Evolutionary conservation across 2,329 filamentous ascomycete genomes (phyloP).

Genomic region (Diaporthe aspalathi): DNA sequence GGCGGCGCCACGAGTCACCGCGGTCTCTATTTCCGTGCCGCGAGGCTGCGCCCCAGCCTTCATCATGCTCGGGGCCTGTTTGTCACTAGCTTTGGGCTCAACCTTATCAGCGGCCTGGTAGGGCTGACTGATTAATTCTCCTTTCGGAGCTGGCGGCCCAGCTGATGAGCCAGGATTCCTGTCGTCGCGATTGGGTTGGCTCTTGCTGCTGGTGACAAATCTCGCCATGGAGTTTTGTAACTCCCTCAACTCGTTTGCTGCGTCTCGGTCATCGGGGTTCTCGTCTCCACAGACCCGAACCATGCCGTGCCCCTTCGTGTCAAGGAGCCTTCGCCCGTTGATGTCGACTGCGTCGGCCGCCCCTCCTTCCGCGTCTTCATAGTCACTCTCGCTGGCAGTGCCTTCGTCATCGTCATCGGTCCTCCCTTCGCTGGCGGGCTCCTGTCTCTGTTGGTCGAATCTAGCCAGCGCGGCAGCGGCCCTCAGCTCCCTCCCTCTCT

Average conservation of each 20-base stretch:
- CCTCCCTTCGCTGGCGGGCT: conserved; percentile 53
- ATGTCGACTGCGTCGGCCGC: conserved; percentile 70
- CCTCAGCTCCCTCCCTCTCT: conserved; percentile 78
- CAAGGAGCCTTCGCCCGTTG: conserved; percentile 72
- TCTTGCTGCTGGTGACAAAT: conserved; percentile 29
- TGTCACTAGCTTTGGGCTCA: conserved; percentile 9
- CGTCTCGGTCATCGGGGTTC: conserved; percentile 64
- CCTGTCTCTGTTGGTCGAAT: conserved; percentile 71
- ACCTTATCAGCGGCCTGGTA: conserved; percentile 32
- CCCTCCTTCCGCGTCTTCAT: conserved; percentile 53
- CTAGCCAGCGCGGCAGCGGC: conserved; percentile 82
- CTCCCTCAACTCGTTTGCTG: conserved; percentile 74
- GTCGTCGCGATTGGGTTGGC: conserved; percentile 10
- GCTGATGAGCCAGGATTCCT: not conserved
- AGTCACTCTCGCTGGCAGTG: conserved; percentile 54
- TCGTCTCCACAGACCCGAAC: conserved; percentile 82
- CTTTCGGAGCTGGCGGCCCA: not conserved
- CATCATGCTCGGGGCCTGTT: conserved; percentile 2
- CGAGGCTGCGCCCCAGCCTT: conserved; percentile 13
- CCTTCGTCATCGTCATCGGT: conserved; percentile 51
- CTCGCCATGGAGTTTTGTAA: conserved; percentile 59
- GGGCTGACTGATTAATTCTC: not conserved
- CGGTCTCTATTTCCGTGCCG: conserved; percentile 23
- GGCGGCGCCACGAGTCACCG: conserved; percentile 9
- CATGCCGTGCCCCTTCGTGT: conserved; percentile 74